These are phyloP conservation scores for Aspergillus bertholletiae DNA, from an alignment of 495 filamentous ascomycete genomes.

Conservation along the genomic window DNA sequence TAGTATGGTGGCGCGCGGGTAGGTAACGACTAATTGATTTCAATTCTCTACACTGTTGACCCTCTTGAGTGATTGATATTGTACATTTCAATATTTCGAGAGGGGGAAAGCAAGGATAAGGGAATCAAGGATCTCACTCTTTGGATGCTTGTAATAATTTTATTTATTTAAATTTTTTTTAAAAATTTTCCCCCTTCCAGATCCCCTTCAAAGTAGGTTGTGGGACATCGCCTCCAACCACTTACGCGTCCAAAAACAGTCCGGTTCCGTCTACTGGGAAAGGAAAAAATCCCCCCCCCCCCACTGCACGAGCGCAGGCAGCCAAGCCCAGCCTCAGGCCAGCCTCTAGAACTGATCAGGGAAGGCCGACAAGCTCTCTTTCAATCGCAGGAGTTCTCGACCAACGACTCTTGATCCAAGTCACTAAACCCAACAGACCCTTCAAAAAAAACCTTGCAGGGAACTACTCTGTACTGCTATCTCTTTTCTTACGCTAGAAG, in stretches of 20 bases:
- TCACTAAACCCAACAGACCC: background rate
- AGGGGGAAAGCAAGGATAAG: background rate
- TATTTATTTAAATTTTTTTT: background rate
- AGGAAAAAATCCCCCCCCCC: conserved; percentile 14
- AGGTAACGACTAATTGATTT: background rate
- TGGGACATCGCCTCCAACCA: conserved; percentile 8
- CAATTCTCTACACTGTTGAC: too few species aligned
- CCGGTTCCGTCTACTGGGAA: conserved; percentile 17
- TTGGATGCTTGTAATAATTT: background rate
- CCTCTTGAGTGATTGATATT: background rate
- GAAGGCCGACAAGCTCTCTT: conserved; percentile 7
- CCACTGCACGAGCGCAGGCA: conserved; percentile 23
- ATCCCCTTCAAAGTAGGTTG: background rate
- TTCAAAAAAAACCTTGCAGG: conserved; percentile 5
- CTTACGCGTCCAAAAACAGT: conserved; percentile 25
- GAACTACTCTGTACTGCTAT: conserved; percentile 11
- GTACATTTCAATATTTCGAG: too few species aligned
- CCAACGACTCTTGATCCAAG: conserved; percentile 5
- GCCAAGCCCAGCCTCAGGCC: conserved; percentile 6
- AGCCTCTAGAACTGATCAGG: conserved; percentile 12
- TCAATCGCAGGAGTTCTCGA: conserved; percentile 13
- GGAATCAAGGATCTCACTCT: background rate
- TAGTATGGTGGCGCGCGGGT: background rate
- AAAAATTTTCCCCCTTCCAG: background rate
- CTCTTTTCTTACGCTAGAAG: conserved; percentile 6